A percentile compares a stretch with the other conserved stretches of the same genome.
Evolutionary conservation across 805 yeast genomes (phyloP).

Genomic region (Vanderwaltozyma verrucispora): DNA sequence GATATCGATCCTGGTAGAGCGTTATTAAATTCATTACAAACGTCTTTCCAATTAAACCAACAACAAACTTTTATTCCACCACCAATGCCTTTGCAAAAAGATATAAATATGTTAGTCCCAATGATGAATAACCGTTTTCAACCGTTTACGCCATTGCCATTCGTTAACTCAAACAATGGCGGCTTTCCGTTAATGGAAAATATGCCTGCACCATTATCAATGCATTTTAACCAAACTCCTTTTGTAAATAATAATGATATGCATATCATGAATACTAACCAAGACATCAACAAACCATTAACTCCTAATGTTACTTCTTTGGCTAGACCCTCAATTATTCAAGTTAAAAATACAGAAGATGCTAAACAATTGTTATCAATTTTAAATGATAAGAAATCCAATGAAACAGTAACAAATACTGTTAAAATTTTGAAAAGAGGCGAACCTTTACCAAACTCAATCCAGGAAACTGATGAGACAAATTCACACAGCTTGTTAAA

Average conservation of each 20-base stretch:
- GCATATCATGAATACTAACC: neutral
- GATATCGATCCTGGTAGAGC: conserved; percentile 66
- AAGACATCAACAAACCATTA: conserved; percentile 2
- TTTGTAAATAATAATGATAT: neutral
- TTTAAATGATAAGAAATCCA: conserved; percentile 24
- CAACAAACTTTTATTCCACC: conserved; percentile 3
- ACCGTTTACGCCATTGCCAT: conserved; percentile 28
- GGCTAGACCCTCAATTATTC: conserved; percentile 29
- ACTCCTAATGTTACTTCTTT: conserved; percentile 35
- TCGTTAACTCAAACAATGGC: conserved; percentile 12
- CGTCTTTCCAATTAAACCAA: conserved; percentile 28
- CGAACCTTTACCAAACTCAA: neutral
- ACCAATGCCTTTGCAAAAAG: conserved; percentile 6
- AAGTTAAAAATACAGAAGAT: conserved; percentile 7
- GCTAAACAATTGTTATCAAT: conserved; percentile 29
- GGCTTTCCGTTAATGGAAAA: conserved; percentile 1
- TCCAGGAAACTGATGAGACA: conserved; percentile 2
- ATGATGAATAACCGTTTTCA: conserved; percentile 11
- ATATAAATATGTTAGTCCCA: conserved; percentile 1
- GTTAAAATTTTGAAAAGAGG: neutral
- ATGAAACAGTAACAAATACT: neutral
- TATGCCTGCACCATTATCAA: conserved; percentile 1
- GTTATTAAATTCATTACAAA: conserved; percentile 49
- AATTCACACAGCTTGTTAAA: conserved; percentile 13
- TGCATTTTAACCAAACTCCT: conserved; percentile 5